These are phyloP conservation scores for Polyporus arcularius DNA, from an alignment of 768 basidiomycete species.

Conservation along the genomic window DNA sequence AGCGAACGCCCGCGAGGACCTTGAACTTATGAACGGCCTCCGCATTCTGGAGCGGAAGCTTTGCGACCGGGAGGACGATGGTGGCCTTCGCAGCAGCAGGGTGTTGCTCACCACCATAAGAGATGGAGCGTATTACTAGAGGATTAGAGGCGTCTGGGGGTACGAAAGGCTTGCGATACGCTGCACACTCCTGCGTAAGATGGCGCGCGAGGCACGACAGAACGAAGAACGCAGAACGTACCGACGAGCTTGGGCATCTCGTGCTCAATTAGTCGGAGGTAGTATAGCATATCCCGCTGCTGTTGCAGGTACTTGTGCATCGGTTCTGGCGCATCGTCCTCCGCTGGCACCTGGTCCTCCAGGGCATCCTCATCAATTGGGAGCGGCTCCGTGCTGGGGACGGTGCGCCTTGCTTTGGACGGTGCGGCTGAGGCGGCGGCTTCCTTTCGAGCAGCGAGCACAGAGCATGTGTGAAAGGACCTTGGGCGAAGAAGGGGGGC, in stretches of 20 bases:
- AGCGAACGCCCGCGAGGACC: conserved; percentile 85
- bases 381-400: conserved; percentile 13
- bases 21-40: conserved; percentile 81
- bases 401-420: conserved; percentile 17
- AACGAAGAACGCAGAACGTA: conserved; percentile 34
- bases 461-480: conserved; percentile 10
- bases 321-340: conserved; percentile 66
- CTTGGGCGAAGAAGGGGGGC: conserved; percentile 28
- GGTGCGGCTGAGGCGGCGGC: conserved; percentile 6
- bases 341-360: conserved; percentile 31
- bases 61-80: conserved; percentile 73
- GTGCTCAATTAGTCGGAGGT: conserved; percentile 83
- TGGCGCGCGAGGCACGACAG: background rate
- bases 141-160: conserved; percentile 62
- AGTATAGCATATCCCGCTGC: conserved; percentile 72
- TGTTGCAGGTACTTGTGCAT: conserved; percentile 76
- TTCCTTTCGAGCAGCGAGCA: conserved; percentile 10
- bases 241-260: conserved; percentile 88
- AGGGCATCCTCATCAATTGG: conserved; percentile 22
- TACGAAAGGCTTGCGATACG: conserved; percentile 78
- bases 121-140: conserved; percentile 70
- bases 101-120: conserved; percentile 77
- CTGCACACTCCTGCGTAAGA: conserved; percentile 38
- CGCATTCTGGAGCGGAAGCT: conserved; percentile 65
- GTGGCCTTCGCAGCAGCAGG: conserved; percentile 71